Conservation (phyloP, 805 yeast species). For the Starmerella scarabaei region DNA sequence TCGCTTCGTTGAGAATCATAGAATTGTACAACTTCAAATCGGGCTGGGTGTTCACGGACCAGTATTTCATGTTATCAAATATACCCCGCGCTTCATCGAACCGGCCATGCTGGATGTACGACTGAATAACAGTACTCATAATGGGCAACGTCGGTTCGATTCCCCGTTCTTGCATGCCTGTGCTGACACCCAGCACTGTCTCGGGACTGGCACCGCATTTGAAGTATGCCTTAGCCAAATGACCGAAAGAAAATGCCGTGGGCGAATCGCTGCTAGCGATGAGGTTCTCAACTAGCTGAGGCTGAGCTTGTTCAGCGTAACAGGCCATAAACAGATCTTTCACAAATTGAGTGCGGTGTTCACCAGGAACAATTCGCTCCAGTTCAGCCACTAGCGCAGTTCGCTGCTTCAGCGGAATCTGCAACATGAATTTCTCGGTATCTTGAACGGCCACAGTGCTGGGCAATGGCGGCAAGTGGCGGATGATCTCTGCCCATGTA, state of each 20-base stretch:
- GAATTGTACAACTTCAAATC: constrained; percentile 54
- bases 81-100: constrained; percentile 52
- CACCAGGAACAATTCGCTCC: constrained; percentile 18
- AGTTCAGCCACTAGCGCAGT: constrained; percentile 16
- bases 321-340: constrained; percentile 25
- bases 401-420: constrained; percentile 23
- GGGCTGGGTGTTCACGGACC: constrained; percentile 54
- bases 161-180: constrained; percentile 19
- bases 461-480: constrained; percentile 2
- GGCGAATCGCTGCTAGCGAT: constrained; percentile 18
- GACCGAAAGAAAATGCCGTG: constrained; percentile 24
- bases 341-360: constrained; percentile 10
- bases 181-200: constrained; percentile 16
- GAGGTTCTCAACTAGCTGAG: constrained; percentile 21
- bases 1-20: constrained; percentile 53
- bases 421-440: constrained; percentile 18
- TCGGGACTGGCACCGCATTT: constrained; percentile 21
- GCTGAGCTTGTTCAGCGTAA: constrained; percentile 24
- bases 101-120: constrained; percentile 40
- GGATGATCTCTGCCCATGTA: constrained; percentile 9
- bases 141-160: constrained; percentile 26
- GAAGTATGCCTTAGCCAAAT: constrained; percentile 25
- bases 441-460: constrained; percentile 18
- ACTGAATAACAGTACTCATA: constrained; percentile 46
- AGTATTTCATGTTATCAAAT: constrained; percentile 77